Evolutionary conservation across 495 filamentous ascomycete species (phyloP), one percentile per base, ranked within the genome.

Genomic region (Bacidia rubella): DNA sequence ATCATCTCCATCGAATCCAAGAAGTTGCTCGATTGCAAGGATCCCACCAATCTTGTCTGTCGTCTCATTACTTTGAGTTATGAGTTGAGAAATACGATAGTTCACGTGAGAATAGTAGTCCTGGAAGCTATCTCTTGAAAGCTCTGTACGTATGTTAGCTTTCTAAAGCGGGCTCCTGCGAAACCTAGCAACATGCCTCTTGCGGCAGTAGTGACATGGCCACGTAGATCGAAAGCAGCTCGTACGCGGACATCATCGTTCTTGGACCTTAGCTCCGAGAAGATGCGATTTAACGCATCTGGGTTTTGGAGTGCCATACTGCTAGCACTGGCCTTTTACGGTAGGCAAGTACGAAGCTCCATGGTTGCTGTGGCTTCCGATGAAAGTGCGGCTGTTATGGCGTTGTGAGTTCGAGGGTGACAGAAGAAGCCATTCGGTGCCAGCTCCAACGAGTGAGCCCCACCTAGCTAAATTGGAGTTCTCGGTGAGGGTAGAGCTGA

Each of bases 1-100:
- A 68, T 97, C 93, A 38, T 96, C 90, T 54, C 89, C 90, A 57
- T 93, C 88, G 60, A 99, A 95, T 63, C 93, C 86, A 65, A 96
- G 93, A 23, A 99, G 77, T 35, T 81, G 80, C 62, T 94, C 90
- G 51, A 99, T 82, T 52, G 92, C 90, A 32, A 90, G 77, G 29
- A 99, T 84, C 11, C 92, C 92, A 43, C 87, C 93, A 57, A 95
- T 81, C 49, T 86, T 80, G 56, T 97, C 92, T 60, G 80, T 81
- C 17, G 85, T 82, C 61, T 95, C 90, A 67, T 75, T 80, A 54
- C 88, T 85, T 59, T 87, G 86, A 12, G 79, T 72, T 44, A 87
- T 79, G 49, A 95, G 77, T 17, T 75, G 68, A 43, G 81, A 82
- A 53, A 93, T 88, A 35, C 80, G 77, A 56, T 76, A 73, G 60